Conservation (phyloP, 1,284 basidiomycete species). For the Ustilago hordei region DNA sequence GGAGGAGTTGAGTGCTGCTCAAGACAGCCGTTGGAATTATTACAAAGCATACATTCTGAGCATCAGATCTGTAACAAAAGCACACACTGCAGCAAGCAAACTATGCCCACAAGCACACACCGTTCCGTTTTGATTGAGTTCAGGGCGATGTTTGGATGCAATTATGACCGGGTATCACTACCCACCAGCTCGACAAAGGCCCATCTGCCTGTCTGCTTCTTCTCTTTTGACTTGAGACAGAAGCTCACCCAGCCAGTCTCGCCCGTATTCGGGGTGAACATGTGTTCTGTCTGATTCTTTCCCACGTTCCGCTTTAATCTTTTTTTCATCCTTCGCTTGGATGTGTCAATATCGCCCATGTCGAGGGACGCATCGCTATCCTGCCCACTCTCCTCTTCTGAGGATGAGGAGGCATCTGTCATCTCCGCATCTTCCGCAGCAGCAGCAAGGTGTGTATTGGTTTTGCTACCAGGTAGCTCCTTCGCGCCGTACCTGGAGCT, state of each 20-base stretch:
- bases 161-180: conserved; percentile 43
- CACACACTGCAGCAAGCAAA: background rate
- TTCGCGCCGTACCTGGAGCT: conserved; percentile 34
- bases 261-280: conserved; percentile 32
- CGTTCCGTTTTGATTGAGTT: no score
- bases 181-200: conserved; percentile 44
- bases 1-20: background rate
- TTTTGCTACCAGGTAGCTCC: conserved; percentile 26
- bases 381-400: conserved; percentile 17
- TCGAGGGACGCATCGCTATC: conserved; percentile 38
- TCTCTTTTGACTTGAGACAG: conserved; percentile 15
- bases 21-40: no score
- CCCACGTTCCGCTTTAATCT: conserved; percentile 30
- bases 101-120: background rate
- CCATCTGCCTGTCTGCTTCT: conserved; percentile 12
- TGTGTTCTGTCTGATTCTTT: conserved; percentile 43
- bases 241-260: conserved; percentile 46
- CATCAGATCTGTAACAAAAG: background rate
- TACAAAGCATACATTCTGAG: background rate
- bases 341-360: conserved; percentile 11
- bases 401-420: conserved; percentile 31
- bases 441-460: background rate
- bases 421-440: conserved; percentile 5
- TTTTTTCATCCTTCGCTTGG: conserved; percentile 22
- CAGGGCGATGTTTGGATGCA: background rate